phyloP scores from a whole-genome alignment of 805 yeast genomes.

The Wickerhamomyces alni region DNA sequence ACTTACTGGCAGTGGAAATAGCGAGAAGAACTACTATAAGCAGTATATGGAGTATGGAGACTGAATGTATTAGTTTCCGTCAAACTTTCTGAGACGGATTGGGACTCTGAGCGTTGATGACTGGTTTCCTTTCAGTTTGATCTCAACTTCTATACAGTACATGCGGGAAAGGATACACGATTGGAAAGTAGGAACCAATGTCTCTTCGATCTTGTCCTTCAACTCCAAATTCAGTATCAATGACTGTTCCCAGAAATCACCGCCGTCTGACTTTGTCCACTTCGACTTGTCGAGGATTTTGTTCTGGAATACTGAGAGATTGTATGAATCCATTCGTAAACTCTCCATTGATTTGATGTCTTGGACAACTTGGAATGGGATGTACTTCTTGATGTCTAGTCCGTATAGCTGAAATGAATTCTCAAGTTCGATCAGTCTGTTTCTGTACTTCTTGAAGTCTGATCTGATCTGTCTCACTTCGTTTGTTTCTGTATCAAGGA shows the following conservation, averaged over 20 bases:
- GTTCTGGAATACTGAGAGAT: neutral
- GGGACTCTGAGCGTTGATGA: constrained; percentile 29
- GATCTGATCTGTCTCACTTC: constrained; percentile 16
- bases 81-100: constrained; percentile 29
- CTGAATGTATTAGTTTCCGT: constrained; percentile 4
- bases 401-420: constrained; percentile 5
- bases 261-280: constrained; percentile 11
- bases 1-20: no score
- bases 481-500: constrained; percentile 15
- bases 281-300: constrained; percentile 10
- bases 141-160: constrained; percentile 44
- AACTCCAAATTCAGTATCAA: constrained; percentile 38
- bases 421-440: constrained; percentile 14
- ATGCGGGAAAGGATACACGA: constrained; percentile 55
- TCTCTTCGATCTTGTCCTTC: constrained; percentile 37
- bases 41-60: no score
- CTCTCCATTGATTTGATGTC: constrained; percentile 19
- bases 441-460: constrained; percentile 16
- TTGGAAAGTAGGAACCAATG: constrained; percentile 60
- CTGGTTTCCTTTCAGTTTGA: constrained; percentile 33
- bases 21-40: no score
- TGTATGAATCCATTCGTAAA: constrained; percentile 7
- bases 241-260: constrained; percentile 6
- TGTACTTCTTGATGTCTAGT: constrained; percentile 6
- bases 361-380: constrained; percentile 7